Percentiles rank a stretch among this genome's conserved stretches.
Conservation (phyloP, 345 rosid species). For the Psidium guajava region DNA sequence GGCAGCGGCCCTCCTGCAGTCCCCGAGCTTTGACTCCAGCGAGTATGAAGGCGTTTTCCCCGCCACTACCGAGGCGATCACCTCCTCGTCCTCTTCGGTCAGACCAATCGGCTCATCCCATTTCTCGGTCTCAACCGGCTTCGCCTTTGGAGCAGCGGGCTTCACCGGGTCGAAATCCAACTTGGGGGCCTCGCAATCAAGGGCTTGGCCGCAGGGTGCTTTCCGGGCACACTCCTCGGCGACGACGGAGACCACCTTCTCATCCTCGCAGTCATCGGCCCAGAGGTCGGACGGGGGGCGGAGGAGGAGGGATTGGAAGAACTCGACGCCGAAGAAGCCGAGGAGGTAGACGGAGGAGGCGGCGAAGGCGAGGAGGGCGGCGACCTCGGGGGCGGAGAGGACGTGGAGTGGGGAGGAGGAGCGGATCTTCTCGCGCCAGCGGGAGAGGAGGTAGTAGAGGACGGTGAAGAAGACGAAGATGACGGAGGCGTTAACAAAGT, state of each 20-base stretch:
- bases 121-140: not conserved
- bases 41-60: not conserved
- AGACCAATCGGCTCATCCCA: not conserved
- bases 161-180: not conserved
- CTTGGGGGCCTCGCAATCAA: not conserved
- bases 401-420: constrained; percentile 23
- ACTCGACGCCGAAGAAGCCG: constrained; percentile 6
- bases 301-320: constrained; percentile 3
- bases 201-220: constrained; percentile 8
- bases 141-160: not conserved
- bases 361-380: constrained; percentile 11
- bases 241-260: not conserved
- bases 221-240: constrained; percentile 1
- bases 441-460: constrained; percentile 21
- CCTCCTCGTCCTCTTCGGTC: constrained; percentile 1
- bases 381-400: constrained; percentile 12
- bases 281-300: not conserved
- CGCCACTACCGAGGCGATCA: not conserved
- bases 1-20: constrained; percentile 2
- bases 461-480: constrained; percentile 20
- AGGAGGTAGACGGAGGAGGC: constrained; percentile 21
- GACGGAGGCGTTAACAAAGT: constrained; percentile 17
- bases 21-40: constrained; percentile 1
- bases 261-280: not conserved
- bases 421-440: constrained; percentile 37